Evolutionary conservation across 768 basidiomycete species (phyloP), one percentile per base, ranked within the genome.

Genomic region (Termitomyces sp.): DNA sequence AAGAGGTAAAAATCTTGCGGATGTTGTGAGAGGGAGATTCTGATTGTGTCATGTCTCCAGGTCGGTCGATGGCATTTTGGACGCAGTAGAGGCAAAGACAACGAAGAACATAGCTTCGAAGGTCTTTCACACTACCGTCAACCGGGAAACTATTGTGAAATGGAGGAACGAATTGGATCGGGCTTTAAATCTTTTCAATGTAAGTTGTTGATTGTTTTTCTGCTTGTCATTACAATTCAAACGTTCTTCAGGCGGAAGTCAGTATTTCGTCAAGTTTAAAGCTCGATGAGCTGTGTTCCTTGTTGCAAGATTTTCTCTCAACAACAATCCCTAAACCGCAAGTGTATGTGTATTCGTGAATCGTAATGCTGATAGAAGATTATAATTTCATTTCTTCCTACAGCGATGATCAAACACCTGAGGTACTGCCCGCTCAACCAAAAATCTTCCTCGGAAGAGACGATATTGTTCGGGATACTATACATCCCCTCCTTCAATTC

Each of bases 181-280:
- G 0, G 52, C 43, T 23, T 25, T 56, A 13, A 20, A 13, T 10
- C 50, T 59, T 7, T 56, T 59, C 46, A 59, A 59, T 33, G 58
- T 56, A 15, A 49, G 45, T 12, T 29, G 7, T 52, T 2, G n/a
- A 41, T 23, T 43, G 38, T 12, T 42, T 56, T 22, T 22, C 11
- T 16, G 10, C 18, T 44, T 29, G 7, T 16, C 49, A 33, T 44
- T 41, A 3, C 7, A 39, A 22, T 16, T n/a, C 15, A 20, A 43
- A n/a, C 15, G 5, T 29, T 27, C 6, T 23, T 16, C 15, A 58
- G 54, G 52, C 58, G 3, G 47, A 59, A 49, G n/a, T 59, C 20
- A 56, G 46, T 32, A 52, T 59, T 10, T 39, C 51, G 3, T 22
- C 58, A 20, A 59, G 56, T 27, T 32, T 50, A 16, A 58, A 58